These are phyloP conservation scores for Blastocrithidia nonstop DNA, from an alignment of 208 protist species.

Conservation along the genomic window DNA sequence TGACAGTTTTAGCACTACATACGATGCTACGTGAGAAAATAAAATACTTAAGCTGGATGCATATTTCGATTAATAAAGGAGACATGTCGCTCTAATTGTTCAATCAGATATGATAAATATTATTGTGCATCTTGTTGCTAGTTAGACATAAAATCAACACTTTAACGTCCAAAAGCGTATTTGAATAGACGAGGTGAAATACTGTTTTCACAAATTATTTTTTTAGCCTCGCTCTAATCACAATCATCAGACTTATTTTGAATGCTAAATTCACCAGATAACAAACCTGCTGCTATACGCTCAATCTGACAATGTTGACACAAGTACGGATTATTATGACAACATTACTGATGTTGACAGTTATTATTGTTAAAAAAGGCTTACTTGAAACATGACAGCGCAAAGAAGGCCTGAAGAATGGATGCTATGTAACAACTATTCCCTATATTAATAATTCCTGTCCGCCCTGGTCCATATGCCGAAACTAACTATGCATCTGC, in stretches of 20 bases:
- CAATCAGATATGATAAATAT: conserved; percentile 88
- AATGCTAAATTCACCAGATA: conserved; percentile 86
- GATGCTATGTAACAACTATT: conserved; percentile 97
- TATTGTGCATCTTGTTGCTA: conserved; percentile 94
- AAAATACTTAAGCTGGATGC: conserved; percentile 44
- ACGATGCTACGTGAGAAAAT: conserved; percentile 78
- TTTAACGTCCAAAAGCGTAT: conserved; percentile 79
- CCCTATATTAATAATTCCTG: conserved; percentile 93
- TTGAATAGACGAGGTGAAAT: conserved; percentile 91
- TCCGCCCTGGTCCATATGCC: conserved; percentile 88
- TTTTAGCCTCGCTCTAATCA: not conserved
- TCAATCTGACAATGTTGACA: conserved; percentile 79
- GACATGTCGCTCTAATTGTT: conserved; percentile 69
- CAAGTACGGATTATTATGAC: conserved; percentile 37
- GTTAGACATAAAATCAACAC: conserved; percentile 92
- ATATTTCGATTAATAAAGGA: too few species aligned
- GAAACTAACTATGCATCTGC: conserved; percentile 68
- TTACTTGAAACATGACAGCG: conserved; percentile 54
- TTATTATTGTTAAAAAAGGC: conserved; percentile 38
- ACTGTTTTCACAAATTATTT: conserved; percentile 20
- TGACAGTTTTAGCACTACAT: conserved; percentile 71
- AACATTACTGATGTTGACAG: conserved; percentile 31
- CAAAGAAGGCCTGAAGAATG: conserved; percentile 89
- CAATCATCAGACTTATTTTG: not conserved
- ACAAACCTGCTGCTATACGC: conserved; percentile 85